Conservation (phyloP, 2,329 filamentous ascomycete species). For the Scorias spongiosa region DNA sequence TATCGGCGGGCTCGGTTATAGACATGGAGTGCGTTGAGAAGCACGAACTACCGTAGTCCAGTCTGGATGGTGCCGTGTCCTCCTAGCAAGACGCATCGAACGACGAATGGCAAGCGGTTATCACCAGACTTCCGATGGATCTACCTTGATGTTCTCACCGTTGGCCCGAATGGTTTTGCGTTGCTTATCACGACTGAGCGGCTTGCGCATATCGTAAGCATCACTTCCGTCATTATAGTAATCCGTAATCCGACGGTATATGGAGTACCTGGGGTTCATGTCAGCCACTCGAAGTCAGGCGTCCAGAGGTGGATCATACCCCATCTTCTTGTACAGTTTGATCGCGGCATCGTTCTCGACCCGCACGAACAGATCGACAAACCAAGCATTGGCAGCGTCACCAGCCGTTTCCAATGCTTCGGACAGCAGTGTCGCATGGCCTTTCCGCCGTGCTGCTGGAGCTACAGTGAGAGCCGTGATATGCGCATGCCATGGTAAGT, state of each 20-base stretch:
- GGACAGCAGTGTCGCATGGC: slow-evolving; percentile 72
- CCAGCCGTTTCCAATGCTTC: slow-evolving; percentile 68
- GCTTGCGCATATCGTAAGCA: slow-evolving; percentile 94
- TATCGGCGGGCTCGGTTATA: no score
- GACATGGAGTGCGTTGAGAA: no score
- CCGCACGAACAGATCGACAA: slow-evolving; percentile 87
- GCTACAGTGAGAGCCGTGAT: slow-evolving; percentile 92
- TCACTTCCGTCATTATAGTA: slow-evolving; percentile 96
- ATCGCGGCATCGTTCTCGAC: slow-evolving; percentile 80
- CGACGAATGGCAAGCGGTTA: neutral
- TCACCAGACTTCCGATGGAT: slow-evolving; percentile 76
- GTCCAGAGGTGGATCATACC: slow-evolving; percentile 32
- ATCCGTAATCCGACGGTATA: slow-evolving; percentile 74
- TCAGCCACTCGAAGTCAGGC: slow-evolving; percentile 1
- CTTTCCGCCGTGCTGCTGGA: slow-evolving; percentile 68
- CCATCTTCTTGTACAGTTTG: slow-evolving; percentile 75
- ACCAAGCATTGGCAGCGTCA: slow-evolving; percentile 75
- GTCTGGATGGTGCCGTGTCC: no score
- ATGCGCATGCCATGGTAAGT: slow-evolving; percentile 98
- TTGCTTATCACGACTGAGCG: slow-evolving; percentile 65
- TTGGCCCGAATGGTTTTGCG: slow-evolving; percentile 63
- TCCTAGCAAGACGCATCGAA: no score
- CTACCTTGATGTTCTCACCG: slow-evolving; percentile 64
- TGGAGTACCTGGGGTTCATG: slow-evolving; percentile 43
- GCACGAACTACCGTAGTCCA: no score